Percentiles rank a stretch among this genome's conserved stretches.
Evolutionary conservation across 1,284 basidiomycete species (phyloP).

Genomic region (Rhodotorula mucilaginosa): DNA sequence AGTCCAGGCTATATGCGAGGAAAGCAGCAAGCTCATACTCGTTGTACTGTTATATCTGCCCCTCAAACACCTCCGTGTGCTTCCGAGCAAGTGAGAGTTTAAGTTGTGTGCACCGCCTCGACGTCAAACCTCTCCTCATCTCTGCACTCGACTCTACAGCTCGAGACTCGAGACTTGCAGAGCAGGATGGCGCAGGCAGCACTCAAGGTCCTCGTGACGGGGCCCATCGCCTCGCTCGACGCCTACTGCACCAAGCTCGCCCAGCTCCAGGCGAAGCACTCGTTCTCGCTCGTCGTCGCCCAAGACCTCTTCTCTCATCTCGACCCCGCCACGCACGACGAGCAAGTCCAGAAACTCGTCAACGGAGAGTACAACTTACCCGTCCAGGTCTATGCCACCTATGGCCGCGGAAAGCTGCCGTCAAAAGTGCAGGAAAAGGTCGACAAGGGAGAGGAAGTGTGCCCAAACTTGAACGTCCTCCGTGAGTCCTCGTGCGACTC

Average conservation of each 20-base stretch:
- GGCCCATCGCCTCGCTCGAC: constrained; percentile 62
- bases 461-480: constrained; percentile 75
- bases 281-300: constrained; percentile 84
- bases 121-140: background rate
- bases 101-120: background rate
- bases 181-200: background rate
- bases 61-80: too few relatives aligned
- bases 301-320: constrained; percentile 76
- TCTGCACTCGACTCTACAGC: too few relatives aligned
- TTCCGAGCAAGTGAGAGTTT: too few relatives aligned
- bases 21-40: too few relatives aligned
- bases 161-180: too few relatives aligned
- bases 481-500: constrained; percentile 57
- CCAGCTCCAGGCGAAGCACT: constrained; percentile 85
- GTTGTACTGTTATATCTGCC: too few relatives aligned
- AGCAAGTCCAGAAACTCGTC: constrained; percentile 62
- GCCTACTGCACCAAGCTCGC: constrained; percentile 77
- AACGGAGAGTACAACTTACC: constrained; percentile 72
- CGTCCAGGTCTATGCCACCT: constrained; percentile 86
- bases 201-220: constrained; percentile 64
- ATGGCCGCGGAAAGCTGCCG: constrained; percentile 73
- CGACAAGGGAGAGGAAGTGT: constrained; percentile 68
- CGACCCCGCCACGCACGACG: constrained; percentile 49
- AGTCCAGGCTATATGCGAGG: too few relatives aligned
- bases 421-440: constrained; percentile 68